These are phyloP conservation scores for Penicillium lividum DNA, from an alignment of 495 filamentous ascomycete genomes.

Conservation along the genomic window DNA sequence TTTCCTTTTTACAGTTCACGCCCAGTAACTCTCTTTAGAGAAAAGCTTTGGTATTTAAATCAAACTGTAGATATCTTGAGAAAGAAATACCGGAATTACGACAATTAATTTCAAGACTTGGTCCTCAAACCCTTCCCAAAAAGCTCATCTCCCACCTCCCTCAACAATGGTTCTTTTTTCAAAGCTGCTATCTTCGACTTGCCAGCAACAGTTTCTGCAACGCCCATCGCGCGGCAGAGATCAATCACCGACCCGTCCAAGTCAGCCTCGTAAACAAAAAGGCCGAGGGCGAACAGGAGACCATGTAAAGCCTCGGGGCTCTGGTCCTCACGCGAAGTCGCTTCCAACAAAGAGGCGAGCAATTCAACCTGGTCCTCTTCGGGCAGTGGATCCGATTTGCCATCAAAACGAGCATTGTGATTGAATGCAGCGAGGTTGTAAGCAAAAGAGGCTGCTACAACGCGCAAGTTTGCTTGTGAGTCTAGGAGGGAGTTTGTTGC, in stretches of 20 bases:
- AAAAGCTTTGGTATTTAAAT: too few species aligned
- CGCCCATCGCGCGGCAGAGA: conserved; percentile 72
- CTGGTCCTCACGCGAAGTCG: conserved; percentile 63
- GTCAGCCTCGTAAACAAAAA: conserved; percentile 69
- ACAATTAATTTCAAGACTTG: background rate
- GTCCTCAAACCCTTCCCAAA: conserved; percentile 40
- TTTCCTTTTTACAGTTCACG: too few species aligned
- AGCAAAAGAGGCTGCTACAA: conserved; percentile 77
- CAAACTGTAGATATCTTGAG: too few species aligned
- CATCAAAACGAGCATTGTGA: conserved; percentile 60
- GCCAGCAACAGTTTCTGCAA: conserved; percentile 54
- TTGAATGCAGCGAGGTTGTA: conserved; percentile 79
- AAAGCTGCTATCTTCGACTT: conserved; percentile 54
- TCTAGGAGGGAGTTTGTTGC: conserved; percentile 58
- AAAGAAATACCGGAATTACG: background rate
- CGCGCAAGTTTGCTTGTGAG: conserved; percentile 56
- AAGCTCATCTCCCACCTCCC: conserved; percentile 57
- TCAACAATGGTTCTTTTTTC: conserved; percentile 55
- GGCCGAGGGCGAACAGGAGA: conserved; percentile 69
- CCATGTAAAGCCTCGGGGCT: conserved; percentile 72
- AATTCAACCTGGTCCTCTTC: conserved; percentile 77
- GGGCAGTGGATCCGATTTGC: conserved; percentile 58
- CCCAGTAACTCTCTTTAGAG: too few species aligned
- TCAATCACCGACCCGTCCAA: conserved; percentile 70
- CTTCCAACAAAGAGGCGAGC: conserved; percentile 73